Base-by-base conservation (phyloP, 495 filamentous ascomycete genomes). In the Penicillium herquei region DNA sequence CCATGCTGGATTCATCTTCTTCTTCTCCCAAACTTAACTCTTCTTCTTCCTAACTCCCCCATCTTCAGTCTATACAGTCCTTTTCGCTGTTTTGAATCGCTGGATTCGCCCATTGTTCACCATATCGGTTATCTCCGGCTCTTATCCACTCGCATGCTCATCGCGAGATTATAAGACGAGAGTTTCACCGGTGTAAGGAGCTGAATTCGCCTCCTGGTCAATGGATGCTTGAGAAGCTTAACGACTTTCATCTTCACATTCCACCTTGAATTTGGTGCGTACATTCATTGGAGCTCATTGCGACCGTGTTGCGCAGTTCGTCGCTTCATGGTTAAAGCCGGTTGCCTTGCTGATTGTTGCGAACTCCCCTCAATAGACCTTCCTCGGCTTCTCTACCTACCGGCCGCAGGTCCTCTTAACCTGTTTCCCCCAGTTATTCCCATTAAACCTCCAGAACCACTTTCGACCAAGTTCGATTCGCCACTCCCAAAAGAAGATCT, bases 91-190 rank as follows among this genome's bases (percentile, higher is more conserved):
- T 39, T 33, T 18, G 51, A 13, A 48, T 65, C 65, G 64, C 63
- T 65, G 63, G 52, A 51, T 44, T 21, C 26, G 41, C 21, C 68
- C 68, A 73, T 73, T 70, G 65, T 48, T 47, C 62, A 58, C 57
- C 53, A 60, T 62, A 62, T 70, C 71, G 70, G 70, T 64, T 74
- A 71, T 71, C 68, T 73, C 67, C 65, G 68, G 68, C 61, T 62
- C 30, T 26, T 58, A 65, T 61, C 64, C 63, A 67, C 58, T 39
- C 54, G 43, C 61, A 54, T 55, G 52, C 52, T 52, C 21, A 51
- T 51, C 43, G 34, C 18, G n/a, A 45, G 39, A 33, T 8, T 9
- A n/a, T 12, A 31, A n/a, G n/a, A 14, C 18, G 16, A 21, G 16
- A 49, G 11, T n/a, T 39, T 10, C 14, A 51, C 31, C 40, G 30